A percentile compares a stretch with the other conserved stretches of the same genome.
These are phyloP conservation scores for Daldinia grandis DNA, from an alignment of 495 filamentous ascomycete species.

Conservation along the genomic window DNA sequence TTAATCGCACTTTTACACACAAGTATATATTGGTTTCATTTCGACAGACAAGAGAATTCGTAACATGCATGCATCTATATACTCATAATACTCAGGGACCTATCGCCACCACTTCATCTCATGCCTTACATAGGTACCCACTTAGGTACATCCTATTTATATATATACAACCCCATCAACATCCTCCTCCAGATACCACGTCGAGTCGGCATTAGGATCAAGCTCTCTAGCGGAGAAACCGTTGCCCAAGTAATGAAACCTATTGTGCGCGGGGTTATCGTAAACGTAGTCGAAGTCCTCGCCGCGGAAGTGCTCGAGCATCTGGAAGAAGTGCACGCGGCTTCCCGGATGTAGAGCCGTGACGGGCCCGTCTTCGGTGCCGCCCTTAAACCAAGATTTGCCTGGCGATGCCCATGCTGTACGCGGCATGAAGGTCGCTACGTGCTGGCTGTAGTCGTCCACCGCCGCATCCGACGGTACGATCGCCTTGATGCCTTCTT, in stretches of 20 bases:
- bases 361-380: constrained; percentile 54
- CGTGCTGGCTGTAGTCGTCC: constrained; percentile 57
- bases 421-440: constrained; percentile 56
- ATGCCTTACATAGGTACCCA: background rate
- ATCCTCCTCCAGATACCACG: constrained; percentile 55
- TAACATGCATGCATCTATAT: background rate
- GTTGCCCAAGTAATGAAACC: constrained; percentile 59
- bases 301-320: constrained; percentile 55
- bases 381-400: constrained; percentile 61
- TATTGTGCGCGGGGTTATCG: constrained; percentile 45
- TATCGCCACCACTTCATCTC: background rate
- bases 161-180: constrained; percentile 9
- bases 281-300: constrained; percentile 62
- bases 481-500: constrained; percentile 53
- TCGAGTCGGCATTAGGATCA: constrained; percentile 46
- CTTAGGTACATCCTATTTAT: background rate
- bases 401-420: constrained; percentile 56
- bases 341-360: constrained; percentile 60
- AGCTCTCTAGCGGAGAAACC: constrained; percentile 58
- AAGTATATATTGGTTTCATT: background rate
- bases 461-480: constrained; percentile 52
- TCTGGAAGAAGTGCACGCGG: constrained; percentile 62
- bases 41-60: background rate
- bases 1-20: too few species aligned
- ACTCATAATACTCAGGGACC: background rate